A percentile compares a stretch with the other conserved stretches of the same genome.
Conservation (phyloP, 2,329 filamentous ascomycete genomes). For the Scolecobasidium constrictum region DNA sequence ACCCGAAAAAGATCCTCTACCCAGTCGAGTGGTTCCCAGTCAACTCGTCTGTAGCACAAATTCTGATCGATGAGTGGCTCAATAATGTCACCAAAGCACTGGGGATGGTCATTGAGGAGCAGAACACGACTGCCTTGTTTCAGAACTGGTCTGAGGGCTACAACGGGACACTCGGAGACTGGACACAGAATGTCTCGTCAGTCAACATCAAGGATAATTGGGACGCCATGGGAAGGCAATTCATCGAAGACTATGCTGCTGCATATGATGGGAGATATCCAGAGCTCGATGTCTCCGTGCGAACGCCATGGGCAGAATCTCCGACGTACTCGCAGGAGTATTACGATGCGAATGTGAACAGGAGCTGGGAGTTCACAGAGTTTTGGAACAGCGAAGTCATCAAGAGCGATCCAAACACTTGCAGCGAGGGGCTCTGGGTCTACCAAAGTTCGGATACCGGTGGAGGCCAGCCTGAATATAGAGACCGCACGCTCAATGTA, state of each 20-base stretch:
- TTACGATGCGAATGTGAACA: background rate
- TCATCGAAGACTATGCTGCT: background rate
- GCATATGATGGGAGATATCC: background rate
- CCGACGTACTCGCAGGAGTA: background rate
- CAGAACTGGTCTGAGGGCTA: background rate
- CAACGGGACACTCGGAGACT: background rate
- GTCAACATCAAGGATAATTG: background rate
- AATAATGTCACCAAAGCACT: too few relatives aligned
- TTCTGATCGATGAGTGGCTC: too few relatives aligned
- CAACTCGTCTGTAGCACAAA: too few relatives aligned
- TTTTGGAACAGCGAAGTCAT: background rate
- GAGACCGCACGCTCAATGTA: too few relatives aligned
- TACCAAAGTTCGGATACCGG: background rate
- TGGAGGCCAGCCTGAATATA: background rate
- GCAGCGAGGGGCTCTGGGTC: background rate
- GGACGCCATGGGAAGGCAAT: background rate
- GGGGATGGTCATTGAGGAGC: background rate
- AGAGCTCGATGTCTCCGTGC: background rate
- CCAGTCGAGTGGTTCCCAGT: background rate
- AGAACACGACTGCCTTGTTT: background rate
- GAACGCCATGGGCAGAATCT: background rate
- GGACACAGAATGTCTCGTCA: background rate
- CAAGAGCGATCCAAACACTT: background rate
- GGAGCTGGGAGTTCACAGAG: background rate
- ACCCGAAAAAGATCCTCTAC: background rate